phyloP scores from a whole-genome alignment of 2,329 filamentous ascomycete species.

The Penicillium sp. region DNA sequence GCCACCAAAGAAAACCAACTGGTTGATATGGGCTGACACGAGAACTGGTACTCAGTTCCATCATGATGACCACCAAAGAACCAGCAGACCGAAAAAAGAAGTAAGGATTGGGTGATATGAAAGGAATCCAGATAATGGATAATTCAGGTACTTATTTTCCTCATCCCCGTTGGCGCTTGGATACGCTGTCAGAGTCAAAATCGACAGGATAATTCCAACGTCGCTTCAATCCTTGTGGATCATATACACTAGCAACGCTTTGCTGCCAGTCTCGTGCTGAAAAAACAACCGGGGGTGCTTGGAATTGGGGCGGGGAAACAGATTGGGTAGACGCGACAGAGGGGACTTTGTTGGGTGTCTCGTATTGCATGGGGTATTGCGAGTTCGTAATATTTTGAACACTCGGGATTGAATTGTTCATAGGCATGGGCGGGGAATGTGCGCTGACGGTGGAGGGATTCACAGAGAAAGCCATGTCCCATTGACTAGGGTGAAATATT shows the following conservation, averaged over 20 bases:
- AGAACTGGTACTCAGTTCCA: too few species aligned
- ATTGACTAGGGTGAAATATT: slow-evolving; percentile 63
- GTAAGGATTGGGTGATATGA: background rate
- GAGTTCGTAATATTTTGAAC: slow-evolving; percentile 28
- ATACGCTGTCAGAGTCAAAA: slow-evolving; percentile 27
- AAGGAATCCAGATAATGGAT: background rate
- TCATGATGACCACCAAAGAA: background rate
- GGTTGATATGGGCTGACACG: too few species aligned
- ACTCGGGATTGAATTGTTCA: slow-evolving; percentile 29
- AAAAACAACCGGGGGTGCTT: slow-evolving; percentile 39
- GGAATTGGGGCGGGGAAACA: slow-evolving; percentile 35
- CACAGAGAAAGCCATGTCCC: slow-evolving; percentile 91
- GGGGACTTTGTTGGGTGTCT: slow-evolving; percentile 30
- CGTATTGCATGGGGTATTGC: slow-evolving; percentile 40
- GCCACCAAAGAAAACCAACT: too few species aligned
- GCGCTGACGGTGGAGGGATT: slow-evolving; percentile 48
- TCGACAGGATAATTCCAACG: slow-evolving; percentile 45
- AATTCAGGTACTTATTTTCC: background rate
- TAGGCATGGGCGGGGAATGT: slow-evolving; percentile 44
- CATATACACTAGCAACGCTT: slow-evolving; percentile 50
- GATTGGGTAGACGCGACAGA: slow-evolving; percentile 33
- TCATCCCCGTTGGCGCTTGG: slow-evolving; percentile 37
- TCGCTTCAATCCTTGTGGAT: slow-evolving; percentile 47
- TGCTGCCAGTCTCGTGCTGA: slow-evolving; percentile 50
- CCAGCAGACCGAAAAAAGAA: background rate